Base-by-base conservation (phyloP, 768 basidiomycete genomes). In the Lyophyllum decastes region DNA sequence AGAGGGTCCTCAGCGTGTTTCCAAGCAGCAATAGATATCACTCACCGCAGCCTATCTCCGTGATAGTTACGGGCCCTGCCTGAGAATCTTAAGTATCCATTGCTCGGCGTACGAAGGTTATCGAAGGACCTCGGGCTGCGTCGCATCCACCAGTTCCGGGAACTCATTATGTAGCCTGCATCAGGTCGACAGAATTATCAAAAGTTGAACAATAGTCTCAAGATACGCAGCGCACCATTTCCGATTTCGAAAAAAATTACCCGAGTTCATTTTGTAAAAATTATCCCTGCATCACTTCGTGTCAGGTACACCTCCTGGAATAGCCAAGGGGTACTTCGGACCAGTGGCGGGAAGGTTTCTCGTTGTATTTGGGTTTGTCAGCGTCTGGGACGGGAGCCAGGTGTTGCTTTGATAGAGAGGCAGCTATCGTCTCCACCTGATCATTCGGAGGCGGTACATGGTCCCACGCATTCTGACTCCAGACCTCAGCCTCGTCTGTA, bases 161-260 rank as follows among this genome's bases (percentile, higher is more conserved):
- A 98, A 98, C 71, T 99, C 97, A n/a, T 92, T 85, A 64, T 91
- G 85, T 27, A 98, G 78, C 96, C 89, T 91, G 19, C 19, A 52
- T 21, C 22, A 25, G 10, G 38, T 17, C 25, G 24, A 30, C 25
- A 33, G 17, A 24, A 38, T 30, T n/a, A 55, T 44, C 33, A 41
- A 30, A 24, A 49, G n/a, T 27, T 30, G n/a, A 30, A 33, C 16
- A 49, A 33, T 2, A 9, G 21, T 26, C 25, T 5, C 11, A 10
- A n/a, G 40, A 35, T 11, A 7, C 24, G 19, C 6, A 17, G 49
- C 59, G 5, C 67, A 86, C 90, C 97, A 99, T 77, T 94, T 92
- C 56, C 97, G 81, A 72, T 98, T 88, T 40, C 92, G 88, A 78
- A 98, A 99, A 74, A 99, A 98, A 63, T 95, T 95, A 67, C 76